phyloP scores from a whole-genome alignment of 2,329 filamentous ascomycete genomes.

The Decorospora gaudefroyi region DNA sequence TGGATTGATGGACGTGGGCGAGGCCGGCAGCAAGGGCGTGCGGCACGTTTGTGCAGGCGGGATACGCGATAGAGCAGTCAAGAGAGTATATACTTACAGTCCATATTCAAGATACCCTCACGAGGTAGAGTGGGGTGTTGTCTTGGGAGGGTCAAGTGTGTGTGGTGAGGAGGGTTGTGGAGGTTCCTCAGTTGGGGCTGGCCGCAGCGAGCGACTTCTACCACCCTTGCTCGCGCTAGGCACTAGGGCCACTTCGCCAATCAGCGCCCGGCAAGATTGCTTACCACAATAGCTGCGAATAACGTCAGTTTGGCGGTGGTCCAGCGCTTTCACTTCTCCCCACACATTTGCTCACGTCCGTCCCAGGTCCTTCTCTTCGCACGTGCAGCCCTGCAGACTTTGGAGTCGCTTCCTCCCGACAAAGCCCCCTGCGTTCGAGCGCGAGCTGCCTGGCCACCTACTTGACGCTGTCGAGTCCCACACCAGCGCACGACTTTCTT shows the following conservation, averaged over 20 bases:
- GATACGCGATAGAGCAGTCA: constrained; percentile 34
- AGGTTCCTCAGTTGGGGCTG: constrained; percentile 26
- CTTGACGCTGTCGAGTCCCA: constrained; percentile 14
- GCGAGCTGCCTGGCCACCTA: constrained; percentile 2
- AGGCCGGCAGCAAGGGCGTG: constrained; percentile 28
- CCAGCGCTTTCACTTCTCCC: constrained; percentile 10
- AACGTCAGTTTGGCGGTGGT: constrained; percentile 24
- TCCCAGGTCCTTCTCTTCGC: constrained; percentile 6
- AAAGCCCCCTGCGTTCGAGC: constrained; percentile 4
- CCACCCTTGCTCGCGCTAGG: constrained; percentile 9
- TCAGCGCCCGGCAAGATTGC: constrained; percentile 22
- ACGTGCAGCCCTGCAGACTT: constrained; percentile 3
- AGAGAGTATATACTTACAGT: constrained; percentile 59
- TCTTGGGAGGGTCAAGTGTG: constrained; percentile 40
- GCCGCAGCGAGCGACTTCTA: not conserved
- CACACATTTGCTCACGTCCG: constrained; percentile 11
- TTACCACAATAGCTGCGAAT: constrained; percentile 24
- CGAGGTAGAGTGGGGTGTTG: constrained; percentile 30
- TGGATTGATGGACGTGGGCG: constrained; percentile 43
- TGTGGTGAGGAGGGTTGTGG: constrained; percentile 35
- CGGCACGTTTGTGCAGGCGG: constrained; percentile 21
- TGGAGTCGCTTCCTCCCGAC: not conserved
- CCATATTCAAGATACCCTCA: constrained; percentile 61
- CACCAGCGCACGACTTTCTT: constrained; percentile 20
- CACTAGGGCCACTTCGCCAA: constrained; percentile 23